Evolutionary conservation across 1,284 basidiomycete genomes (phyloP).

Genomic region (Puccinia triticina): DNA sequence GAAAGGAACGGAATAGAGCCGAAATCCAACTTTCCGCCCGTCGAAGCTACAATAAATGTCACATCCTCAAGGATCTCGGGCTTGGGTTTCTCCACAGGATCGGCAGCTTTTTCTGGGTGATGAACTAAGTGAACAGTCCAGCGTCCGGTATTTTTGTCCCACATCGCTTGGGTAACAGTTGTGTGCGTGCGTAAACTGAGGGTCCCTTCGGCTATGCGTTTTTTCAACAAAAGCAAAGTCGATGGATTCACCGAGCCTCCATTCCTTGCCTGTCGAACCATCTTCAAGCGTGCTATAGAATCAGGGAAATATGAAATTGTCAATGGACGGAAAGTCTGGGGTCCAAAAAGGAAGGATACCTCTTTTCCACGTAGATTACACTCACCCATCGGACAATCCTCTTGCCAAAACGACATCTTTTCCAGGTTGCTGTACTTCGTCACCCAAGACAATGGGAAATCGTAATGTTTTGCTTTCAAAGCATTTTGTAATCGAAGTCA

Average conservation of each 20-base stretch:
- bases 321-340: background rate
- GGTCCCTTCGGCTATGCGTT: constrained; percentile 38
- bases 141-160: constrained; percentile 30
- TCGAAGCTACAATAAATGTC: constrained; percentile 34
- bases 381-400: constrained; percentile 49
- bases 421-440: constrained; percentile 49
- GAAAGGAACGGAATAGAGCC: constrained; percentile 33
- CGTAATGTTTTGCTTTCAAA: constrained; percentile 44
- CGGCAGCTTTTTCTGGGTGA: background rate
- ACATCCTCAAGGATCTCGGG: constrained; percentile 31
- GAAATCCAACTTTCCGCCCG: constrained; percentile 50
- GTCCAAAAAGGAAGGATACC: background rate
- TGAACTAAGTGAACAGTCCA: constrained; percentile 38
- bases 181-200: constrained; percentile 42
- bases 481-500: background rate
- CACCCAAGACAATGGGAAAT: constrained; percentile 51
- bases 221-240: constrained; percentile 39
- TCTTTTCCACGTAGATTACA: background rate
- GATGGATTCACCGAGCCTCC: constrained; percentile 51
- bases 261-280: constrained; percentile 43
- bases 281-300: constrained; percentile 42
- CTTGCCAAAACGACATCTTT: constrained; percentile 51
- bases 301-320: background rate
- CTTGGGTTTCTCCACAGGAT: background rate
- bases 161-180: constrained; percentile 32